These are phyloP conservation scores for Udeniomyces megalosporus DNA, from an alignment of 768 basidiomycete genomes.

Conservation along the genomic window DNA sequence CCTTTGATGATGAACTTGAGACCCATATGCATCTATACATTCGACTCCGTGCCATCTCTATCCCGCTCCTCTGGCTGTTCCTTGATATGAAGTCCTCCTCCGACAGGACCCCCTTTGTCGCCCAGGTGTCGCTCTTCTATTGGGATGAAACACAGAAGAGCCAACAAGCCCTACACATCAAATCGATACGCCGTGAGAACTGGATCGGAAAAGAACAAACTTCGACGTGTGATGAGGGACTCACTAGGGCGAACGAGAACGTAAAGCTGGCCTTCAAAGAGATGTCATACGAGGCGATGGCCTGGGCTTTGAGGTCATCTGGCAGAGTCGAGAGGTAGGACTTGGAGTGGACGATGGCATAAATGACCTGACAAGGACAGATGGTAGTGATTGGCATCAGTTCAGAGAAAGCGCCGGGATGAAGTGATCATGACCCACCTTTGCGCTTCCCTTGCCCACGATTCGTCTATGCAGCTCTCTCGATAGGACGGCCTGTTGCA, in stretches of 20 bases:
- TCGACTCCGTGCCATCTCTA: too few relatives aligned
- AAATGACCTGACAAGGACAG: not conserved
- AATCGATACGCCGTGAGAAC: too few relatives aligned
- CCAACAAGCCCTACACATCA: not conserved
- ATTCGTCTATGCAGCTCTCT: not conserved
- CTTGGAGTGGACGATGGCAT: constrained; percentile 9
- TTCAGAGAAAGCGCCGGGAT: not conserved
- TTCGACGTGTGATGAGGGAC: too few relatives aligned
- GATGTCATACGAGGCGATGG: constrained; percentile 7
- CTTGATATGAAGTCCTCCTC: not conserved
- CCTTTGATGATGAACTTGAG: too few relatives aligned
- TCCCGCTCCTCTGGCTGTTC: too few relatives aligned
- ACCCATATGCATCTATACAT: too few relatives aligned
- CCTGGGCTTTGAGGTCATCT: not conserved
- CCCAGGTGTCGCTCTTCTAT: constrained; percentile 8
- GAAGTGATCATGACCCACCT: not conserved
- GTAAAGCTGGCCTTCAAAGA: not conserved
- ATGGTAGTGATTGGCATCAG: not conserved
- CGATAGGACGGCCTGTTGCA: constrained; percentile 8
- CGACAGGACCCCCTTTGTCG: not conserved
- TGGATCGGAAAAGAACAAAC: too few relatives aligned
- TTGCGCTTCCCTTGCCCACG: not conserved
- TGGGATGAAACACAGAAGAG: not conserved
- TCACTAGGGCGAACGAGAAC: not conserved
- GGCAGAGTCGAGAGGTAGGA: constrained; percentile 10